A percentile compares a stretch with the other conserved stretches of the same genome.
These are phyloP conservation scores for Lentinula sp. DNA, from an alignment of 768 basidiomycete genomes.

Conservation along the genomic window DNA sequence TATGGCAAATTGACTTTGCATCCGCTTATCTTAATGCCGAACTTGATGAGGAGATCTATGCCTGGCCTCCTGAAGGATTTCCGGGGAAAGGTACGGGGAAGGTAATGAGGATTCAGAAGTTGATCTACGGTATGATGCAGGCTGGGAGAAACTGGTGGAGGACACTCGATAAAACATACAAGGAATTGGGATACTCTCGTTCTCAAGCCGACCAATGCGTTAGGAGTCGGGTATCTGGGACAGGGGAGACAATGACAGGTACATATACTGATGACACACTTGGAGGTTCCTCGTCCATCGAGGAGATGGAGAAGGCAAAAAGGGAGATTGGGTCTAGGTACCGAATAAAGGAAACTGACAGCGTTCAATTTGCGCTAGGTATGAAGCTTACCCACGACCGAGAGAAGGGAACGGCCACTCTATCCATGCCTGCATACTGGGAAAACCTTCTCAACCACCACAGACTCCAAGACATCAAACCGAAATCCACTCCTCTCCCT, in stretches of 20 bases:
- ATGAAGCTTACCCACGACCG: conserved; percentile 7
- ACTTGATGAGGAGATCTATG: neutral
- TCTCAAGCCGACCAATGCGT: conserved; percentile 3
- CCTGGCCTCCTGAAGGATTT: no score
- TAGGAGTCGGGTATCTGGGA: neutral
- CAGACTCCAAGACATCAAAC: conserved; percentile 4
- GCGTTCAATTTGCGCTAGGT: conserved; percentile 4
- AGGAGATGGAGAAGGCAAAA: neutral
- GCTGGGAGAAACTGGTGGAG: conserved; percentile 4
- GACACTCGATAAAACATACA: neutral
- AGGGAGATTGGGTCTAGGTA: neutral
- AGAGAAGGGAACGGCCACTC: neutral
- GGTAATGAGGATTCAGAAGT: conserved; percentile 2
- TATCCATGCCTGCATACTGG: conserved; percentile 7
- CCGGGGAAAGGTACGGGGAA: neutral
- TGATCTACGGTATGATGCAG: neutral
- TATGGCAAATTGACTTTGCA: conserved; percentile 4
- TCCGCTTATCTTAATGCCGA: conserved; percentile 3
- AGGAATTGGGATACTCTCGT: neutral
- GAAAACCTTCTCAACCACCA: conserved; percentile 8
- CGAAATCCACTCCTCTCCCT: conserved; percentile 9
- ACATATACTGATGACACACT: conserved; percentile 5
- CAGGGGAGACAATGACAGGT: conserved; percentile 5
- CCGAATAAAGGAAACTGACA: conserved; percentile 2
- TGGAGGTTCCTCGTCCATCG: conserved; percentile 5